Conservation (phyloP, 106 monocot genomes). For the Dendrobium officinale region DNA sequence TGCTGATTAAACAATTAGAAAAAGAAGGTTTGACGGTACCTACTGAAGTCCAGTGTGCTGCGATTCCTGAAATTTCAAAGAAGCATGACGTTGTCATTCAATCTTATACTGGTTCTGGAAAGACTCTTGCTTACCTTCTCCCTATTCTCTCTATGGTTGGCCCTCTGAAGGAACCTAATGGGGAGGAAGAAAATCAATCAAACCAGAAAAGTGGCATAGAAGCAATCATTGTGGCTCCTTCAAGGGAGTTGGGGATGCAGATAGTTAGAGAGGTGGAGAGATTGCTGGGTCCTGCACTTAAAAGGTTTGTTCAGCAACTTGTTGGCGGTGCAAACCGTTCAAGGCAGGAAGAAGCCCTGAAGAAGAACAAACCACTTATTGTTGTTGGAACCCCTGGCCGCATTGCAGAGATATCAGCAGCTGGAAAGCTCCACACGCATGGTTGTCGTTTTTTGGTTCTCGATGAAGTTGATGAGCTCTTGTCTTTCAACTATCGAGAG, state of each 20-base stretch:
- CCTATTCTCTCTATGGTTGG: slow-evolving; percentile 79
- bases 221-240: slow-evolving; percentile 92
- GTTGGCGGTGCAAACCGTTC: slow-evolving; percentile 95
- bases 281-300: slow-evolving; percentile 58
- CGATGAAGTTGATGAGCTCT: slow-evolving; percentile 90
- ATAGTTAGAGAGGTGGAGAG: slow-evolving; percentile 87
- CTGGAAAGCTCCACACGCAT: slow-evolving; percentile 90
- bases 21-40: slow-evolving; percentile 60
- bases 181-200: slow-evolving; percentile 13
- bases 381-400: slow-evolving; percentile 95
- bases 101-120: slow-evolving; percentile 98
- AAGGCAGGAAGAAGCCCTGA: slow-evolving; percentile 91
- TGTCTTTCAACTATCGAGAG: slow-evolving; percentile 91
- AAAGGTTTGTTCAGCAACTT: slow-evolving; percentile 82
- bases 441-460: slow-evolving; percentile 72
- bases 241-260: slow-evolving; percentile 94
- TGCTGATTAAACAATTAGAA: slow-evolving; percentile 45
- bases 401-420: slow-evolving; percentile 89
- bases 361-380: slow-evolving; percentile 87
- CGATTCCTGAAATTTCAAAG: slow-evolving; percentile 65
- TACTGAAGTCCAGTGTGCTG: slow-evolving; percentile 86
- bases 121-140: slow-evolving; percentile 93
- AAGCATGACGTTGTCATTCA: slow-evolving; percentile 89
- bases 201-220: slow-evolving; percentile 54
- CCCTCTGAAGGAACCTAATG: slow-evolving; percentile 44